phyloP scores from a whole-genome alignment of 176 grass and related monocot genomes.

The Lolium rigidum region DNA sequence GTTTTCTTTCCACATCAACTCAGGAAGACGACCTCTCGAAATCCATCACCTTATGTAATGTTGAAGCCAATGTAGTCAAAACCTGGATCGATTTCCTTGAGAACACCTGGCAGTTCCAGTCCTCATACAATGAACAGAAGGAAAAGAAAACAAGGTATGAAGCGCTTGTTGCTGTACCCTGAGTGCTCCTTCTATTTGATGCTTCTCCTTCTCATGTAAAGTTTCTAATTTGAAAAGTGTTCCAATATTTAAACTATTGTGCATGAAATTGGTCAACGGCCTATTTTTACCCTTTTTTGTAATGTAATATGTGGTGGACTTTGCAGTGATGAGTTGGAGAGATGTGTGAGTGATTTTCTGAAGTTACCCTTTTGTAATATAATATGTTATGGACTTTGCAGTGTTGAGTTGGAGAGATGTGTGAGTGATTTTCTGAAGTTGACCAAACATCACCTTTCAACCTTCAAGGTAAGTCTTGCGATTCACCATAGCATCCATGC shows the following conservation, averaged over 20 bases:
- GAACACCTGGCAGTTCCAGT: slow-evolving; percentile 85
- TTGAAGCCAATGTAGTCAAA: slow-evolving; percentile 78
- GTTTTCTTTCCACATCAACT: slow-evolving; percentile 37
- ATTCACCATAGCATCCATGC: slow-evolving; percentile 18
- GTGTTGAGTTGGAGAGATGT: slow-evolving; percentile 87
- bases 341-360: slow-evolving; percentile 64
- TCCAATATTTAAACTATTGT: slow-evolving; percentile 11
- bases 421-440: slow-evolving; percentile 70
- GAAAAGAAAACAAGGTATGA: slow-evolving; percentile 80
- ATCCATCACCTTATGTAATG: slow-evolving; percentile 75
- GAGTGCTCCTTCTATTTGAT: slow-evolving; percentile 13
- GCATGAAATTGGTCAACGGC: slow-evolving; percentile 17
- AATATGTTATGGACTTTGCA: slow-evolving; percentile 39
- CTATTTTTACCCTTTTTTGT: slow-evolving; percentile 24
- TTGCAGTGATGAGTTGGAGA: slow-evolving; percentile 83
- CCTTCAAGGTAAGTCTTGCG: slow-evolving; percentile 70
- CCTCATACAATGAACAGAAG: slow-evolving; percentile 74
- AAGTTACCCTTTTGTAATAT: slow-evolving; percentile 43
- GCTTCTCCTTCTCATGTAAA: slow-evolving; percentile 30
- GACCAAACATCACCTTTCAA: slow-evolving; percentile 86
- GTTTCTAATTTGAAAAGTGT: slow-evolving; percentile 5
- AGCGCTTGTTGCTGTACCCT: slow-evolving; percentile 28
- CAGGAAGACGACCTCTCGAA: slow-evolving; percentile 92
- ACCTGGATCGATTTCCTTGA: slow-evolving; percentile 93
- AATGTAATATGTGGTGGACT: slow-evolving; percentile 22